Base-by-base conservation (phyloP, 169 alveolate genomes). In the Amoebophrya sp. region DNA sequence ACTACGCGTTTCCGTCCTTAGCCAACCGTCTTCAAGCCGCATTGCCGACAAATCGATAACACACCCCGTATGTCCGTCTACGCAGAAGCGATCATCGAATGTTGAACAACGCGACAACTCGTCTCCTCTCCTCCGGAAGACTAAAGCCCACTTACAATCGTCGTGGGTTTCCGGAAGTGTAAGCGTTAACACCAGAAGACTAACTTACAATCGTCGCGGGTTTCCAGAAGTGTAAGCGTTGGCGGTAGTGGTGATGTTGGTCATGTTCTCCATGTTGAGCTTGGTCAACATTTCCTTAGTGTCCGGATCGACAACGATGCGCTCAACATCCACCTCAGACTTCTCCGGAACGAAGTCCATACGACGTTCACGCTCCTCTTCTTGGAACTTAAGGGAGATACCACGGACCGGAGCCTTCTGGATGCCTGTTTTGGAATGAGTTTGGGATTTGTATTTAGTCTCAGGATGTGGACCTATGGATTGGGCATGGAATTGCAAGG, bases 401-500 rank as follows among this genome's bases (percentile, higher is more conserved):
- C 99, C 99, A 92, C 99, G 98, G 55, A 99, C 99, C 23, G 99
- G 99, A 29, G 99, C 99, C 97, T 98, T 98, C 95, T 97, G 99
- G 93, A 98, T 98, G 92, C 90, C 90, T 33, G 53, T 34, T 34
- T 38, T 41, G 3, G 24, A 26, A 53, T 40, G 41, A 34, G 26
- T 41, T 14, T 41, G 3, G 41, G 47, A 2, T 83, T 1, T 39
- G 33, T 40, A 90, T 98, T 97, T 92, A 98, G 97, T 96, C 94
- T 96, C 6, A 18, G 29, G 65, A 47, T 18, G 65, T 47, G 29
- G 65, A 47, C 29, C 65, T 6, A 47, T 47, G 89, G 47, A 40
- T n/a, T n/a, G n/a, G n/a, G n/a, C n/a, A n/a, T n/a, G n/a, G n/a
- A n/a, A n/a, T n/a, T n/a, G n/a, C n/a, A n/a, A n/a, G n/a, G n/a